Evolutionary conservation across 192 early-diverging fungal genomes (phyloP).

Genomic region (Backusella parvicylindrica): DNA sequence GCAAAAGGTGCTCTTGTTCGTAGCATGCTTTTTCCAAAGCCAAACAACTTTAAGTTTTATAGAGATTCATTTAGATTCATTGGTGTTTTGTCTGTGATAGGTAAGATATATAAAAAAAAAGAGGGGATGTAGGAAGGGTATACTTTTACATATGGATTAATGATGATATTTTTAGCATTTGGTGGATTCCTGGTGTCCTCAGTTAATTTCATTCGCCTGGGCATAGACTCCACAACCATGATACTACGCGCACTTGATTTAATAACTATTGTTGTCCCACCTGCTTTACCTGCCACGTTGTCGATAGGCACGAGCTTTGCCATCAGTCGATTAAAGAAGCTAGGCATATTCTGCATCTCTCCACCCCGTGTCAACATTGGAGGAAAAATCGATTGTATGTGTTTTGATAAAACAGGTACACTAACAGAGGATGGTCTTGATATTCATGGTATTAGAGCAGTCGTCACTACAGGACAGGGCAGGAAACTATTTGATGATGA

Average conservation of each 20-base stretch:
- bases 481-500: conserved; percentile 45
- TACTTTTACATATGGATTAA: no score
- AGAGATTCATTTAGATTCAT: conserved; percentile 97
- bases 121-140: no score
- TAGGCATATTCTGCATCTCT: conserved; percentile 89
- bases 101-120: conserved; percentile 10
- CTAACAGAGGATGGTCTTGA: conserved; percentile 95
- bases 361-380: conserved; percentile 94
- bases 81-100: conserved; percentile 83
- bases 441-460: conserved; percentile 82
- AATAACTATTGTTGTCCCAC: conserved; percentile 95
- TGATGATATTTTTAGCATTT: conserved; percentile 35
- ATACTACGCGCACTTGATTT: conserved; percentile 91
- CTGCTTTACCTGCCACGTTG: conserved; percentile 97
- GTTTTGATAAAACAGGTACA: conserved; percentile 99
- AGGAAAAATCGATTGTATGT: conserved; percentile 94
- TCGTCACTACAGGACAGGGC: conserved; percentile 46
- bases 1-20: conserved; percentile 94
- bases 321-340: conserved; percentile 73
- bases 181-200: conserved; percentile 86
- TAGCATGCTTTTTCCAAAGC: conserved; percentile 95
- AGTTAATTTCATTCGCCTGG: conserved; percentile 84
- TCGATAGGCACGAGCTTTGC: conserved; percentile 97
- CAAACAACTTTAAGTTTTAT: conserved; percentile 95
- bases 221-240: conserved; percentile 66